Percentiles rank a stretch among this genome's conserved stretches.
These are phyloP conservation scores for Fistulinella cinereoalba DNA, from an alignment of 1,284 basidiomycete genomes.

Conservation along the genomic window DNA sequence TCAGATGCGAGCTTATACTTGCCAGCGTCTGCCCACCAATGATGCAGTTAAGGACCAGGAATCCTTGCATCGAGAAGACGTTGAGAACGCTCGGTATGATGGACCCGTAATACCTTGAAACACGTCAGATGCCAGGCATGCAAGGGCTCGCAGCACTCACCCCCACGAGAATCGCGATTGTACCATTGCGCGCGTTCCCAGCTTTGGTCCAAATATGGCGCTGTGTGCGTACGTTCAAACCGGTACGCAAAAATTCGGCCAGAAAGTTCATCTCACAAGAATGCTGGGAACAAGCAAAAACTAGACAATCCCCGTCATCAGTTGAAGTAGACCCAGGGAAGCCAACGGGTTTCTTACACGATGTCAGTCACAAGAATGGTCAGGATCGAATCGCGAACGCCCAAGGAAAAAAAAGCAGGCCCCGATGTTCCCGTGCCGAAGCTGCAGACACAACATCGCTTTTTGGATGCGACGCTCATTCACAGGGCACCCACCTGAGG, in stretches of 20 bases:
- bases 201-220: slow-evolving; percentile 57
- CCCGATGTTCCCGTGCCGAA: slow-evolving; percentile 57
- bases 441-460: slow-evolving; percentile 22
- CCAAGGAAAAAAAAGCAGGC: slow-evolving; percentile 56
- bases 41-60: slow-evolving; percentile 70
- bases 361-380: slow-evolving; percentile 54
- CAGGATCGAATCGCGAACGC: slow-evolving; percentile 50
- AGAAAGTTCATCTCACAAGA: slow-evolving; percentile 45
- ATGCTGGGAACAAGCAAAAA: slow-evolving; percentile 43
- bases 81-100: slow-evolving; percentile 66
- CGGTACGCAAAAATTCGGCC: neutral
- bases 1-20: slow-evolving; percentile 50
- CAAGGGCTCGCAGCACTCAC: slow-evolving; percentile 19
- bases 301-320: slow-evolving; percentile 9
- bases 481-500: slow-evolving; percentile 40
- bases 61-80: slow-evolving; percentile 62
- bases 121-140: neutral
- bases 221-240: slow-evolving; percentile 28
- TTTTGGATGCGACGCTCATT: neutral
- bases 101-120: slow-evolving; percentile 56
- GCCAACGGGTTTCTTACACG: slow-evolving; percentile 41
- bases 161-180: slow-evolving; percentile 58
- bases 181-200: slow-evolving; percentile 63
- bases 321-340: neutral
- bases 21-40: slow-evolving; percentile 73